A percentile compares a stretch with the other conserved stretches of the same genome.
Conservation (phyloP, 345 rosid genomes). For the Citrus cavaleriei region DNA sequence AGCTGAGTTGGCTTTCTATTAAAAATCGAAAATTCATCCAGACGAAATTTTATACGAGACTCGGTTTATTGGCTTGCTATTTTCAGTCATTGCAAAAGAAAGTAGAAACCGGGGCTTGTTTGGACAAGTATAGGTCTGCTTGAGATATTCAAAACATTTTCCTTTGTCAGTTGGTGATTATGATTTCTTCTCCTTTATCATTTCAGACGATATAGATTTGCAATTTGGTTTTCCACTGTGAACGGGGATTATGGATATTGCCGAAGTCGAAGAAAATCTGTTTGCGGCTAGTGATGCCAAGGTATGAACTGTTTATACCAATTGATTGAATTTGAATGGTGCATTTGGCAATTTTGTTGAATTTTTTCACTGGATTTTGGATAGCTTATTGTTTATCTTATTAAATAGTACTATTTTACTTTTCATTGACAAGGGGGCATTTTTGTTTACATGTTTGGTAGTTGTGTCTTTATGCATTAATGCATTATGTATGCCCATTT, state of each 20-base stretch:
- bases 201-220: constrained; percentile 43
- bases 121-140: not conserved
- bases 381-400: not conserved
- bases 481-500: not conserved
- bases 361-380: not conserved
- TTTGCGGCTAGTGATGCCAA: constrained; percentile 95
- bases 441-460: not conserved
- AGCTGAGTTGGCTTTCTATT: not conserved
- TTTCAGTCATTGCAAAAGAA: not conserved
- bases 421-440: not conserved
- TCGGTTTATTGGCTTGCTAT: not conserved
- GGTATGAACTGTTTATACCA: constrained; percentile 41
- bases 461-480: too few relatives aligned
- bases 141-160: not conserved
- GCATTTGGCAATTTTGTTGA: not conserved
- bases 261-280: constrained; percentile 86
- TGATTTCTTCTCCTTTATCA: constrained; percentile 6
- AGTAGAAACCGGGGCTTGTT: not conserved
- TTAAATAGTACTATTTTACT: not conserved
- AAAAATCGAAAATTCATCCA: not conserved
- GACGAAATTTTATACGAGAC: not conserved
- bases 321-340: not conserved
- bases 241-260: constrained; percentile 63
- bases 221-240: constrained; percentile 25
- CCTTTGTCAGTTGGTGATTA: constrained; percentile 12